Evolutionary conservation across 192 early-diverging fungal genomes (phyloP).

Genomic region (Umbelopsis sp.): DNA sequence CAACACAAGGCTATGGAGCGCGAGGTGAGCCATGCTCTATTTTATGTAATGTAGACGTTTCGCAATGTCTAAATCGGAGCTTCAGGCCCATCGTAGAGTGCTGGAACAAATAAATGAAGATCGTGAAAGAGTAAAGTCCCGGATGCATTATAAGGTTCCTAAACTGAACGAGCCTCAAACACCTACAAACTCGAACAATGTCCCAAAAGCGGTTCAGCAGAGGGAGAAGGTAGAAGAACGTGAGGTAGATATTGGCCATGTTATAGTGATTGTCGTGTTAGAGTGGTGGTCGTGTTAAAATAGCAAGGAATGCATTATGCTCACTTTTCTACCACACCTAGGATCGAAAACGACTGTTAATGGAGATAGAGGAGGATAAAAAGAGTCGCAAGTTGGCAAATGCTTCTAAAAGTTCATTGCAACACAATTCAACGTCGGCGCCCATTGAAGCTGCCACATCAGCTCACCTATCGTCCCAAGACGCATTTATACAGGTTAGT

Average conservation of each 20-base stretch:
- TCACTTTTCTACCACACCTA: neutral
- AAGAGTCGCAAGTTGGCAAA: neutral
- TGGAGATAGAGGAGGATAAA: constrained; percentile 5
- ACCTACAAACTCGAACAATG: neutral
- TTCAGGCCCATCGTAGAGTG: constrained; percentile 5
- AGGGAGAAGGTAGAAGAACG: too few species aligned
- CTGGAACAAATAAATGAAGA: constrained; percentile 8
- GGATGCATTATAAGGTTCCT: neutral
- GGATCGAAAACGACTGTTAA: neutral
- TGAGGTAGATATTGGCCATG: too few species aligned
- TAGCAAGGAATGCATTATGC: too few species aligned
- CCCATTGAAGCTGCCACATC: neutral
- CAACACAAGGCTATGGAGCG: neutral
- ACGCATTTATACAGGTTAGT: neutral
- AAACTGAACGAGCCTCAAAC: neutral
- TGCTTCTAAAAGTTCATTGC: neutral
- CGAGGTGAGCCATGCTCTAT: neutral
- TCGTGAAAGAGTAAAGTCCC: constrained; percentile 11
- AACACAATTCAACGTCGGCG: neutral
- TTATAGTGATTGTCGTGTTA: too few species aligned
- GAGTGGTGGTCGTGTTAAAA: too few species aligned
- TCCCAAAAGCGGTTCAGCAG: too few species aligned
- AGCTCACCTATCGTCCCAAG: too few species aligned
- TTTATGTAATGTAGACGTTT: neutral
- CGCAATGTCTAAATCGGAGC: neutral